Percentiles rank a stretch among this genome's conserved stretches.
phyloP scores from a whole-genome alignment of 208 protist genomes.

The Cochliopodium minus region DNA sequence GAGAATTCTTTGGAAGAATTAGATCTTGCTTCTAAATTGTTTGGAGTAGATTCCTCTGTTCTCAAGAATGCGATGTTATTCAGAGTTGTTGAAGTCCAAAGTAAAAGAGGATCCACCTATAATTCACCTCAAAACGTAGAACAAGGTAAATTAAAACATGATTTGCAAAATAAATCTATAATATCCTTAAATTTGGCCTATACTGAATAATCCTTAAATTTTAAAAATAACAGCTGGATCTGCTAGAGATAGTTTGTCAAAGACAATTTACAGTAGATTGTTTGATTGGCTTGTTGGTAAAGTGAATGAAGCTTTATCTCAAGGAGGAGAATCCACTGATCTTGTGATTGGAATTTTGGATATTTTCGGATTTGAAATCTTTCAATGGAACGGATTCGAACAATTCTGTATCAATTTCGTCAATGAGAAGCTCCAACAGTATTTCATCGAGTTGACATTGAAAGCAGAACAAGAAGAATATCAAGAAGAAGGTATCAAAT shows the following conservation, averaged over 20 bases:
- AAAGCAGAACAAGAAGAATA: constrained; percentile 90
- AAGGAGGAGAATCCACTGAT: constrained; percentile 29
- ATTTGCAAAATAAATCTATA: too few relatives aligned
- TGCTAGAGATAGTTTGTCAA: constrained; percentile 69
- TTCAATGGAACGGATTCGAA: constrained; percentile 82
- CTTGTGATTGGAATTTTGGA: constrained; percentile 74
- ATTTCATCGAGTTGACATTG: constrained; percentile 91
- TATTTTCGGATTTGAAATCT: constrained; percentile 90
- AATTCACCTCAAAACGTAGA: background rate
- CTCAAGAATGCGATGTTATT: background rate
- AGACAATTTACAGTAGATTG: constrained; percentile 69
- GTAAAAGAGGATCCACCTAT: background rate
- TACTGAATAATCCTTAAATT: too few relatives aligned
- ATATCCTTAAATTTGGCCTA: too few relatives aligned
- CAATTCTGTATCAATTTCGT: constrained; percentile 98
- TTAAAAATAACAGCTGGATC: too few relatives aligned
- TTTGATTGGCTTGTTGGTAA: constrained; percentile 82
- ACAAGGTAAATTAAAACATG: too few relatives aligned
- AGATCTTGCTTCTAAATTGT: background rate
- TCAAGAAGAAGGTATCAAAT: constrained; percentile 69
- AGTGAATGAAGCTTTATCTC: constrained; percentile 70
- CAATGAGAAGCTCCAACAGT: constrained; percentile 95
- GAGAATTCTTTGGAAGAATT: background rate
- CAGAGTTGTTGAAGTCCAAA: background rate
- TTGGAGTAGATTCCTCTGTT: background rate